A percentile compares a stretch with the other conserved stretches of the same genome.
Evolutionary conservation across 2,329 filamentous ascomycete species (phyloP).

Genomic region (Ceratocystis colombiana): DNA sequence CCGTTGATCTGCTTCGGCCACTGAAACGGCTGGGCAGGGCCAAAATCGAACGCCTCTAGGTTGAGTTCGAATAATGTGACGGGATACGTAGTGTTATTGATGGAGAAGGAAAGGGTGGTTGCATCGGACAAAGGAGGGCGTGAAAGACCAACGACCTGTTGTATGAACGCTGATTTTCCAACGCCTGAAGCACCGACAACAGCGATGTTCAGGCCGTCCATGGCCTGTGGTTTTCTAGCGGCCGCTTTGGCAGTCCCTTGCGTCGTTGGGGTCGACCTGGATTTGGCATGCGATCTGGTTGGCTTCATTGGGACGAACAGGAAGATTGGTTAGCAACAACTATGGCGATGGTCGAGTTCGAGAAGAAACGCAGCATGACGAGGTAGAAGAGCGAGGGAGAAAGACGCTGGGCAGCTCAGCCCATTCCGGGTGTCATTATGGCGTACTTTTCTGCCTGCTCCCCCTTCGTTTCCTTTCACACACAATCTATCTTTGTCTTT

Average conservation of each 20-base stretch:
- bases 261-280: background rate
- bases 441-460: background rate
- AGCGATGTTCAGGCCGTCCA: constrained; percentile 55
- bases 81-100: constrained; percentile 48
- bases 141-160: constrained; percentile 49
- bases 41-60: constrained; percentile 54
- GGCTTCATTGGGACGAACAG: background rate
- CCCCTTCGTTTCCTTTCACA: background rate
- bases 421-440: background rate
- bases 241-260: background rate
- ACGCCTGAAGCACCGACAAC: constrained; percentile 57
- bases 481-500: constrained; percentile 6
- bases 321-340: constrained; percentile 6
- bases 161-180: constrained; percentile 59
- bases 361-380: background rate
- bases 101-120: constrained; percentile 46
- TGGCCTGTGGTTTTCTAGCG: constrained; percentile 28
- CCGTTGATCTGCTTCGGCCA: constrained; percentile 62
- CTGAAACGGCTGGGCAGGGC: constrained; percentile 46
- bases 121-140: constrained; percentile 45
- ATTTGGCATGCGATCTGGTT: constrained; percentile 5
- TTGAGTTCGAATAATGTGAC: constrained; percentile 57
- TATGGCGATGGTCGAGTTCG: background rate
- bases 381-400: background rate
- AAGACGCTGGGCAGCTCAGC: background rate